Evolutionary conservation across 805 yeast genomes (phyloP).

Genomic region (Ascoidea rubescens): DNA sequence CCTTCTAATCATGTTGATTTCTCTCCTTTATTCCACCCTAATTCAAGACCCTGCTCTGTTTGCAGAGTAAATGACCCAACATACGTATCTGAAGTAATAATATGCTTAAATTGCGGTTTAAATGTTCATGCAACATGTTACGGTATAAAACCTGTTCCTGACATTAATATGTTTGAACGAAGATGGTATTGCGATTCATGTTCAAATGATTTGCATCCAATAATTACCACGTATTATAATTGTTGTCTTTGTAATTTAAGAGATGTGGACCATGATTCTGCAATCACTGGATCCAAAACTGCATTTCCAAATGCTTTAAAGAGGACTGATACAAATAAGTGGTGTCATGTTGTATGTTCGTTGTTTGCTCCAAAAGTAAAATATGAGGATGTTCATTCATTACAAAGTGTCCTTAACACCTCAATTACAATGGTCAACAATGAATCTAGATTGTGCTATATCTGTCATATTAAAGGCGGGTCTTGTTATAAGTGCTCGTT

Average conservation of each 20-base stretch:
- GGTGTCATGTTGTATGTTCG: slow-evolving; percentile 75
- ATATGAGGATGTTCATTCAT: slow-evolving; percentile 24
- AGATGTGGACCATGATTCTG: slow-evolving; percentile 32
- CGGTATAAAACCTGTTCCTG: slow-evolving; percentile 26
- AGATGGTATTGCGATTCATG: slow-evolving; percentile 77
- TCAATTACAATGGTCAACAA: slow-evolving; percentile 19
- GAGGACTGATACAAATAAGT: slow-evolving; percentile 48
- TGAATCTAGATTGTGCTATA: slow-evolving; percentile 24
- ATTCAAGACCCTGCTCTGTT: slow-evolving; percentile 32
- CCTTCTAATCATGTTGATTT: no score
- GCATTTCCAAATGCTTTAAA: slow-evolving; percentile 53
- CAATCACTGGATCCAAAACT: slow-evolving; percentile 24
- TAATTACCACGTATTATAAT: slow-evolving; percentile 37
- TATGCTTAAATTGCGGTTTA: slow-evolving; percentile 55
- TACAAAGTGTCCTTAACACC: slow-evolving; percentile 28
- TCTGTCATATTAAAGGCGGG: slow-evolving; percentile 36
- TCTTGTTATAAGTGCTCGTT: slow-evolving; percentile 31
- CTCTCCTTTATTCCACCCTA: slow-evolving; percentile 2
- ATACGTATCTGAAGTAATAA: slow-evolving; percentile 25
- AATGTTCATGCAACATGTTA: slow-evolving; percentile 60
- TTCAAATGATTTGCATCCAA: slow-evolving; percentile 51
- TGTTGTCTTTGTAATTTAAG: slow-evolving; percentile 56
- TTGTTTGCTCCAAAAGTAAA: slow-evolving; percentile 32
- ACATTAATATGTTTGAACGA: slow-evolving; percentile 9
- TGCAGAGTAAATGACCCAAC: slow-evolving; percentile 29